Evolutionary conservation across 2,329 filamentous ascomycete species (phyloP).

Genomic region (Paramyrothecium roridum): DNA sequence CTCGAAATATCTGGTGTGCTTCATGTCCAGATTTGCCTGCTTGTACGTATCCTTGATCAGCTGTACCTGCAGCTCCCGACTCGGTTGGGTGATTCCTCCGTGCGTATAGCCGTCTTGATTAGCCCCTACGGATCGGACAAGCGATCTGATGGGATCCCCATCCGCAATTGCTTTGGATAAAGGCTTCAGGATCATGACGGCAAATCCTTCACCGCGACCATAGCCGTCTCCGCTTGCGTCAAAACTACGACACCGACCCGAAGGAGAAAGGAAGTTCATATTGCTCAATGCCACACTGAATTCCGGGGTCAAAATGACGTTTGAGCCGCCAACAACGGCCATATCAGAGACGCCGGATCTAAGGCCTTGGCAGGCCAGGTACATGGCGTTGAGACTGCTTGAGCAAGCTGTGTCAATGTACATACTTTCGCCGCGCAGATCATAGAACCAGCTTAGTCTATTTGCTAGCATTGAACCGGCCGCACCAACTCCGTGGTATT

Average conservation of each 20-base stretch:
- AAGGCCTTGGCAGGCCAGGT: not conserved
- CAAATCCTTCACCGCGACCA: not conserved
- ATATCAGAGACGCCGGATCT: not conserved
- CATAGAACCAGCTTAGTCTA: not conserved
- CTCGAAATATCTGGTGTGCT: slow-evolving; percentile 39
- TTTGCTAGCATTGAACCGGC: not conserved
- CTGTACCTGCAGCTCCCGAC: slow-evolving; percentile 30
- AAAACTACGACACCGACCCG: not conserved
- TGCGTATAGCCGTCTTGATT: slow-evolving; percentile 31
- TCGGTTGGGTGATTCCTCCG: slow-evolving; percentile 47
- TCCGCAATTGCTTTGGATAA: slow-evolving; percentile 15
- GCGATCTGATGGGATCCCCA: slow-evolving; percentile 17
- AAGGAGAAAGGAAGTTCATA: not conserved
- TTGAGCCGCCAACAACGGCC: not conserved
- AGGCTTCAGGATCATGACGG: not conserved
- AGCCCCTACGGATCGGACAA: slow-evolving; percentile 23
- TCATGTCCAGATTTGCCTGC: slow-evolving; percentile 28
- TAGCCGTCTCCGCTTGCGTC: not conserved
- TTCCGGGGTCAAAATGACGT: not conserved
- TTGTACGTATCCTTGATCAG: slow-evolving; percentile 38
- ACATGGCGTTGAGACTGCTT: not conserved
- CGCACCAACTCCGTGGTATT: not conserved
- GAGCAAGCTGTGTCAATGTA: not conserved
- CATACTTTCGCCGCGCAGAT: not conserved
- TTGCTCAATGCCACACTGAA: not conserved